Evolutionary conservation across 805 yeast genomes (phyloP), one percentile per base, ranked within the genome.

Genomic region (Vanderwaltozyma yarrowii): DNA sequence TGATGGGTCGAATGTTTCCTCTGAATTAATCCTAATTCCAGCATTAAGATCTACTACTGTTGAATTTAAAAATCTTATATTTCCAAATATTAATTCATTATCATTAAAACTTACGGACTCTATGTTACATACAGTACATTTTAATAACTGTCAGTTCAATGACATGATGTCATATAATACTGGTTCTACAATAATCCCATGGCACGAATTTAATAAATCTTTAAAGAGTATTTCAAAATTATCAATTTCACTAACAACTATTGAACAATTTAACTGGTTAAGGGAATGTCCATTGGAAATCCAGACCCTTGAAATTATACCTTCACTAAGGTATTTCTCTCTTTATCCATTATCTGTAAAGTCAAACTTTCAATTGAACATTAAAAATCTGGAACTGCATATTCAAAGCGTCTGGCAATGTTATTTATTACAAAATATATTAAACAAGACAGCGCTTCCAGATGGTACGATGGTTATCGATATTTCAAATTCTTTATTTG

Each of bases 221-320:
- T 33, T 36, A 4, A 29, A 24, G 4, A 18, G 5, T 14, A 15
- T 48, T 3, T 33, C 38, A 15, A 30, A 33, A 13, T 15, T 54
- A 7, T 35, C 23, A 6, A 29, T 52, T 7, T 45, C 42, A 16
- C 26, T 55, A 35, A 34, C 34, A 13, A 36, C 41, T 14, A 29
- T 27, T 17, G 43, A 47, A 20, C 58, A 54, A 32, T 28, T 49
- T 5, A 15, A 35, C 21, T 50, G 56, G 56, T 34, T 53, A n/a
- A 33, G 30, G 19, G 31, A 40, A 5, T 49, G 46, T 15, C 56
- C 52, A 3, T 43, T 30, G 27, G 10, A 37, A 5, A 20, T 47
- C 2, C 21, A 44, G 8, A 26, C 9, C 12, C 20, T 47, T 14
- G 14, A 42, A 12, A 21, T 44, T 12, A 23, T 14, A 0, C 18